A percentile compares a stretch with the other conserved stretches of the same genome.
Evolutionary conservation across 140 eudicot genomes (phyloP).

Genomic region (Stevia rebaudiana): DNA sequence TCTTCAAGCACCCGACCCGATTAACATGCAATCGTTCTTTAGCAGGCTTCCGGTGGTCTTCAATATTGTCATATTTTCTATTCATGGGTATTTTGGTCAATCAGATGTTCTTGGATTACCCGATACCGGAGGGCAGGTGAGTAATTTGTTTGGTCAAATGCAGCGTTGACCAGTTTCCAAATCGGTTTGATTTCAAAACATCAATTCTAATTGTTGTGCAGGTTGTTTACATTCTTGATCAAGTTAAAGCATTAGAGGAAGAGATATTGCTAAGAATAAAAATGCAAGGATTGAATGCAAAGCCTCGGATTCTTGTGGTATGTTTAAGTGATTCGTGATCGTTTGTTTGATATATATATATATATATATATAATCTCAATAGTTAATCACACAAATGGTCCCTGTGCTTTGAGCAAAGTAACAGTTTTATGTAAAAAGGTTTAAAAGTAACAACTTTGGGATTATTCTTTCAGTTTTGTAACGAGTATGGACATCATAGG

Average conservation of each 20-base stretch:
- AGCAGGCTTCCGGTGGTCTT: slow-evolving; percentile 62
- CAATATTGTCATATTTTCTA: slow-evolving; percentile 61
- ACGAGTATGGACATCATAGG: too few relatives aligned
- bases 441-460: too few relatives aligned
- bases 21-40: slow-evolving; percentile 58
- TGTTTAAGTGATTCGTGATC: background rate
- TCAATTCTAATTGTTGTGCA: slow-evolving; percentile 12
- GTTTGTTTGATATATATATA: too few relatives aligned
- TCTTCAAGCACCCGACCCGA: slow-evolving; percentile 82
- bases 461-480: too few relatives aligned
- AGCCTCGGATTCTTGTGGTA: slow-evolving; percentile 83
- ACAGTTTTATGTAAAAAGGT: too few relatives aligned
- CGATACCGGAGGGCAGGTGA: slow-evolving; percentile 94
- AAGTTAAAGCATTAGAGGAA: slow-evolving; percentile 86
- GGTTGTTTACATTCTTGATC: slow-evolving; percentile 96
- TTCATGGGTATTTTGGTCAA: slow-evolving; percentile 86
- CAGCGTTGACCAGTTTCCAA: background rate
- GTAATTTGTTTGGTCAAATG: background rate
- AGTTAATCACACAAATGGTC: too few relatives aligned
- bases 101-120: slow-evolving; percentile 91
- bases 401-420: too few relatives aligned
- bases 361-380: too few relatives aligned
- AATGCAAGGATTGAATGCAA: slow-evolving; percentile 69
- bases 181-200: slow-evolving; percentile 8
- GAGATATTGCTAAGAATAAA: slow-evolving; percentile 63